A percentile compares a stretch with the other conserved stretches of the same genome.
Conservation (phyloP, 2,329 filamentous ascomycete genomes). For the Colletotrichum caudatum region DNA sequence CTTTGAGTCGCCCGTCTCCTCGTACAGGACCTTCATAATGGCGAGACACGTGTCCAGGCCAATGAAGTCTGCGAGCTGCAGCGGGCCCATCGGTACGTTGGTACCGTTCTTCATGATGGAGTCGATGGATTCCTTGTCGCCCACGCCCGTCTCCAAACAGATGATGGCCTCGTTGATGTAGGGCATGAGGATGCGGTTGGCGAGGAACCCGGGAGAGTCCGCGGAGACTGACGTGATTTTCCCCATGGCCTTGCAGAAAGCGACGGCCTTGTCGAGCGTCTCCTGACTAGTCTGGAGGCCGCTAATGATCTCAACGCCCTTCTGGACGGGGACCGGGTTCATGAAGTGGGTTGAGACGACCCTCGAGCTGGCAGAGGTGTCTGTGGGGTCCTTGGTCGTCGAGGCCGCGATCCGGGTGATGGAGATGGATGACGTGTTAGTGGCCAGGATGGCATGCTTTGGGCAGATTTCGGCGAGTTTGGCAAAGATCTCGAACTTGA, state of each 20-base stretch:
- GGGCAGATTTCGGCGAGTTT: slow-evolving; percentile 85
- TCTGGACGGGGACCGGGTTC: slow-evolving; percentile 97
- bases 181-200: slow-evolving; percentile 97
- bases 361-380: slow-evolving; percentile 84
- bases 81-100: slow-evolving; percentile 96
- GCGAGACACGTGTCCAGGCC: slow-evolving; percentile 95
- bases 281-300: slow-evolving; percentile 89
- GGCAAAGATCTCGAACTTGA: slow-evolving; percentile 91
- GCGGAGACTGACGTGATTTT: slow-evolving; percentile 90
- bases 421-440: slow-evolving; percentile 98
- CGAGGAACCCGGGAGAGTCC: slow-evolving; percentile 93
- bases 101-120: slow-evolving; percentile 99
- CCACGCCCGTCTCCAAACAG: slow-evolving; percentile 93
- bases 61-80: slow-evolving; percentile 96
- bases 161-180: slow-evolving; percentile 99
- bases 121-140: slow-evolving; percentile 91
- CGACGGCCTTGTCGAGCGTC: slow-evolving; percentile 85
- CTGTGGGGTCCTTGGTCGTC: slow-evolving; percentile 81
- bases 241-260: slow-evolving; percentile 91
- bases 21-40: slow-evolving; percentile 95
- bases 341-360: slow-evolving; percentile 98
- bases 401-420: slow-evolving; percentile 96
- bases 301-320: slow-evolving; percentile 97
- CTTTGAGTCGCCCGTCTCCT: slow-evolving; percentile 94
- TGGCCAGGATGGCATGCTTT: slow-evolving; percentile 89